phyloP scores from a whole-genome alignment of 1,284 basidiomycete genomes.

The Xerocomus cyaneibrunnescens region DNA sequence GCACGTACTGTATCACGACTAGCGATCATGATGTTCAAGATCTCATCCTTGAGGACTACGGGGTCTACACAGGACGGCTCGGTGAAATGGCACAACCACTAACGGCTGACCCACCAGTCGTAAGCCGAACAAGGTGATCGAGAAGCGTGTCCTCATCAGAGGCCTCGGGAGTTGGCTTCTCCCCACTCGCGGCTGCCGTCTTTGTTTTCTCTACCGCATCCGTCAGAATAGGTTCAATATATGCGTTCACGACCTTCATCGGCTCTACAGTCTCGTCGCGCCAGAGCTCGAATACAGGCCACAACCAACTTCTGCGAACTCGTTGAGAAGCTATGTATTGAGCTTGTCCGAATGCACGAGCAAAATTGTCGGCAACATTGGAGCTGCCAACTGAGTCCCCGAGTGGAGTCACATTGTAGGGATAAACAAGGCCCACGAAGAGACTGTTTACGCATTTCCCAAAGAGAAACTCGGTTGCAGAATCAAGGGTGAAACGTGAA shows the following conservation, averaged over 20 bases:
- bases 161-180: slow-evolving; percentile 11
- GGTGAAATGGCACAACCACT: neutral
- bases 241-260: slow-evolving; percentile 50
- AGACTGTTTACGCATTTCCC: slow-evolving; percentile 44
- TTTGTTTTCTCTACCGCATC: slow-evolving; percentile 45
- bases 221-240: slow-evolving; percentile 49
- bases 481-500: slow-evolving; percentile 55
- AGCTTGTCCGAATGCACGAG: slow-evolving; percentile 34
- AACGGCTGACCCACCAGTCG: slow-evolving; percentile 13
- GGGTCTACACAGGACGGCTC: slow-evolving; percentile 21
- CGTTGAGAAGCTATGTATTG: slow-evolving; percentile 43
- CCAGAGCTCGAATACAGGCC: slow-evolving; percentile 52
- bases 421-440: slow-evolving; percentile 43
- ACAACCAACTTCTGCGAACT: slow-evolving; percentile 39
- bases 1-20: slow-evolving; percentile 46
- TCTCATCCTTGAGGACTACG: slow-evolving; percentile 45
- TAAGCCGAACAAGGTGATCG: slow-evolving; percentile 26
- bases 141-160: slow-evolving; percentile 23
- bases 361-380: slow-evolving; percentile 26
- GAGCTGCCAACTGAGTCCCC: slow-evolving; percentile 6
- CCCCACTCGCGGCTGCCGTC: neutral
- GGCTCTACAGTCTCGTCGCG: slow-evolving; percentile 44
- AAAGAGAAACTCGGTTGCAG: slow-evolving; percentile 56
- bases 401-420: slow-evolving; percentile 35
- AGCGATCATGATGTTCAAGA: slow-evolving; percentile 46